Evolutionary conservation across 2,329 filamentous ascomycete species (phyloP).

Genomic region (Didymosphaeria variabile): DNA sequence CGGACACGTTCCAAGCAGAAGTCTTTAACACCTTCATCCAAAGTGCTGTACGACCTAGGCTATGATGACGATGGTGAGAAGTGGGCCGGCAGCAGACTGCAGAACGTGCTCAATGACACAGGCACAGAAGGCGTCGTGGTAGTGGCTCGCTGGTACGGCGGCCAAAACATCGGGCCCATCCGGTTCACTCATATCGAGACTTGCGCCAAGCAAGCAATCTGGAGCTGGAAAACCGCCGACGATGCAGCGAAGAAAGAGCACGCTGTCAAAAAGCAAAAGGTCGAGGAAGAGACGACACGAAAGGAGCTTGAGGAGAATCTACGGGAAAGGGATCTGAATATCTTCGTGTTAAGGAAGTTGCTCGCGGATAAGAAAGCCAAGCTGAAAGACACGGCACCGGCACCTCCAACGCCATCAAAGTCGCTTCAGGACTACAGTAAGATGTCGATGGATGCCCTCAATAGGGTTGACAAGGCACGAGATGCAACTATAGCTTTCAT

Average conservation of each 20-base stretch:
- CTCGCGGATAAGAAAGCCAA: constrained; percentile 54
- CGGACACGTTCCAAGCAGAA: constrained; percentile 58
- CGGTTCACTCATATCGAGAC: constrained; percentile 63
- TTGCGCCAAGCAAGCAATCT: constrained; percentile 58
- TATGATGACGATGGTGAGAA: constrained; percentile 65
- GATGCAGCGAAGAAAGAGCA: constrained; percentile 44
- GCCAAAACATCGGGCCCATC: constrained; percentile 61
- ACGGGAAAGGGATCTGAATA: constrained; percentile 57
- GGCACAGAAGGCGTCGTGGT: constrained; percentile 58
- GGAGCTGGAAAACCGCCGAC: constrained; percentile 50
- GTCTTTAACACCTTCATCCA: constrained; percentile 50
- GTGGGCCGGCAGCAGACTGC: constrained; percentile 59
- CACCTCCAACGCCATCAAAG: constrained; percentile 41
- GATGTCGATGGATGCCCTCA: constrained; percentile 53
- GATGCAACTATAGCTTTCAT: constrained; percentile 63
- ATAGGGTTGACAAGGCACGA: constrained; percentile 58
- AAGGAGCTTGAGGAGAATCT: constrained; percentile 50
- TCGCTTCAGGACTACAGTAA: constrained; percentile 51
- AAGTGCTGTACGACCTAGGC: constrained; percentile 53
- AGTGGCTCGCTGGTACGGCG: constrained; percentile 65
- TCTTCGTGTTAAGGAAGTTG: constrained; percentile 56
- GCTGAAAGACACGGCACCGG: constrained; percentile 34
- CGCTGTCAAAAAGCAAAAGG: constrained; percentile 47
- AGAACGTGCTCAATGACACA: constrained; percentile 57
- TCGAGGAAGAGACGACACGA: constrained; percentile 46